These are phyloP conservation scores for Vaccinium vitisidaea DNA, from an alignment of 148 eudicot genomes.

Conservation along the genomic window DNA sequence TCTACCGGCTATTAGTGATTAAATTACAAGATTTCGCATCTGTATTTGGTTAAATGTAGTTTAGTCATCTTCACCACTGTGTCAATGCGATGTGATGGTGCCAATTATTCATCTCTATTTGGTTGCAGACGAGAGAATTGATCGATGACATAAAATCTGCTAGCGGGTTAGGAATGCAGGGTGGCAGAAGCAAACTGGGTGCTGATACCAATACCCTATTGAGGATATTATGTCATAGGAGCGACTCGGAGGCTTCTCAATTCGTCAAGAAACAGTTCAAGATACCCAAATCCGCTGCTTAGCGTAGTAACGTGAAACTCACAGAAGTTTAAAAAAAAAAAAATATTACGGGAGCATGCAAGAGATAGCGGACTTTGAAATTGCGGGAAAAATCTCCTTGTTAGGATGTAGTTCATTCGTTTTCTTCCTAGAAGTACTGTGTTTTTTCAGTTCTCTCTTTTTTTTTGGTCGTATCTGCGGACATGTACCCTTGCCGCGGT, in stretches of 20 bases:
- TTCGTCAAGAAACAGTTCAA: constrained; percentile 94
- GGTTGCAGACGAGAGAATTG: constrained; percentile 81
- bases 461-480: background rate
- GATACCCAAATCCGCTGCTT: constrained; percentile 81
- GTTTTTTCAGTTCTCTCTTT: background rate
- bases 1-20: background rate
- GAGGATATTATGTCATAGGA: constrained; percentile 85
- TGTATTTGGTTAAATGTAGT: background rate
- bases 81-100: background rate
- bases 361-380: background rate
- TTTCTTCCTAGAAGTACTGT: background rate
- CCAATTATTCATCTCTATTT: constrained; percentile 14
- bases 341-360: background rate
- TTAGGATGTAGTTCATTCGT: background rate
- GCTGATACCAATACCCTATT: constrained; percentile 73
- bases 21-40: background rate
- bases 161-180: constrained; percentile 58
- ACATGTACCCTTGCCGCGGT: background rate
- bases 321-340: too few relatives aligned
- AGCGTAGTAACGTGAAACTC: background rate
- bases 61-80: background rate
- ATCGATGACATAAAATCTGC: constrained; percentile 83
- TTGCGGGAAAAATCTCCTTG: background rate
- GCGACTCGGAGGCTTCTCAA: constrained; percentile 92
- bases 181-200: constrained; percentile 73